A percentile compares a stretch with the other conserved stretches of the same genome.
phyloP scores from a whole-genome alignment of 495 filamentous ascomycete genomes.

The Lepidopterella palustris region DNA sequence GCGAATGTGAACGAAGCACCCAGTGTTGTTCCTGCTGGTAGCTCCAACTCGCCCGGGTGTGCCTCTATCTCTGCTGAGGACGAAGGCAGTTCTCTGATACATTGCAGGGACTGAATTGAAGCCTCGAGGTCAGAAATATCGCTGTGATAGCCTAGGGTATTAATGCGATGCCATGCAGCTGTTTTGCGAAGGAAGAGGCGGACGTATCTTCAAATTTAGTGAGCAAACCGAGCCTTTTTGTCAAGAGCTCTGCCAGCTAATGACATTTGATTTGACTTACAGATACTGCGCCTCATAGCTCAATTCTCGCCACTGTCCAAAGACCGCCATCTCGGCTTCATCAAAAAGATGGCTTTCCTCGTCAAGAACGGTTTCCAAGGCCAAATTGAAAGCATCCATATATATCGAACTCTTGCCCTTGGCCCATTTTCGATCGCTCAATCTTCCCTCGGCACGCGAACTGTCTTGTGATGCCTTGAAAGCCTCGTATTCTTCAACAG shows the following conservation, averaged over 20 bases:
- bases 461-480: conserved; percentile 40
- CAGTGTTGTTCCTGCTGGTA: conserved; percentile 45
- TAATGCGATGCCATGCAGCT: conserved; percentile 84
- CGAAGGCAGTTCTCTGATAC: conserved; percentile 39
- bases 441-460: conserved; percentile 40
- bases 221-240: too few relatives aligned
- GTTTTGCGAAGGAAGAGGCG: conserved; percentile 92
- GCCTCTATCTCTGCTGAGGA: conserved; percentile 32
- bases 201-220: conserved; percentile 64
- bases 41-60: conserved; percentile 44
- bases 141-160: conserved; percentile 66
- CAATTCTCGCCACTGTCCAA: conserved; percentile 65
- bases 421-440: conserved; percentile 52
- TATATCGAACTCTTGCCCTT: conserved; percentile 80
- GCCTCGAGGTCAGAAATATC: conserved; percentile 69
- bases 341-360: conserved; percentile 88
- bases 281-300: conserved; percentile 87
- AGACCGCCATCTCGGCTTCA: conserved; percentile 69
- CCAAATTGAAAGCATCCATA: conserved; percentile 93
- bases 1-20: conserved; percentile 63
- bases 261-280: too few relatives aligned
- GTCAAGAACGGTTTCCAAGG: conserved; percentile 80
- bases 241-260: too few relatives aligned
- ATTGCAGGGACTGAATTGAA: conserved; percentile 58
- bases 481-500: conserved; percentile 74